Percentiles rank a stretch among this genome's conserved stretches.
Conservation (phyloP, 257 asterid genomes). For the Penstemon barbatus region DNA sequence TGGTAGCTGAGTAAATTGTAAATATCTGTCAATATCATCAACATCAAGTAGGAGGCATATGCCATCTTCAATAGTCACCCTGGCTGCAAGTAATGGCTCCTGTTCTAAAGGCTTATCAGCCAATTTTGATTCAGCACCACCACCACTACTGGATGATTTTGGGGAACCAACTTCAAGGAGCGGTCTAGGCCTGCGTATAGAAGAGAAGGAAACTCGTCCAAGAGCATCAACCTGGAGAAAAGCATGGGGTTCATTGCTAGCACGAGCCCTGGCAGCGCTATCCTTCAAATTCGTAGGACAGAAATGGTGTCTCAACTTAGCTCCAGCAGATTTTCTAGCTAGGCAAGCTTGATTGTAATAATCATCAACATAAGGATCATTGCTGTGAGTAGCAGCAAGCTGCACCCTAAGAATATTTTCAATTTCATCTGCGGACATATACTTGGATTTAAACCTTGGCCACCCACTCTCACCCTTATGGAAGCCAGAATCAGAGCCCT, state of each 20-base stretch:
- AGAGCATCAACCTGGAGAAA: conserved; percentile 96
- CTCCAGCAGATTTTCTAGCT: conserved; percentile 66
- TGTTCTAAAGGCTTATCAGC: conserved; percentile 86
- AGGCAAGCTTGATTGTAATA: conserved; percentile 93
- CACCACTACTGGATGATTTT: conserved; percentile 46
- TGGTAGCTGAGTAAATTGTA: conserved; percentile 67
- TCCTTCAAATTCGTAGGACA: conserved; percentile 74
- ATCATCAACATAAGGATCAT: conserved; percentile 89
- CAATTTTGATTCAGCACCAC: conserved; percentile 48
- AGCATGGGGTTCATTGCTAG: conserved; percentile 76
- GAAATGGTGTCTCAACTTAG: conserved; percentile 81
- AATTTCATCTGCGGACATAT: conserved; percentile 80
- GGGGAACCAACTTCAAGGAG: conserved; percentile 88
- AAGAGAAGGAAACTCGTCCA: conserved; percentile 84
- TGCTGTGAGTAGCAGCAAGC: conserved; percentile 89
- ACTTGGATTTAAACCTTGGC: conserved; percentile 78
- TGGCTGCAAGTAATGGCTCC: conserved; percentile 98
- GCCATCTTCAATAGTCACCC: conserved; percentile 91
- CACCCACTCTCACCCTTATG: conserved; percentile 55
- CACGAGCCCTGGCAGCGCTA: conserved; percentile 57
- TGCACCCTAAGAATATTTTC: conserved; percentile 84
- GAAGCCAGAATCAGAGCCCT: conserved; percentile 46
- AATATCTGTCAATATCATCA: conserved; percentile 84
- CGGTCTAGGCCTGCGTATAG: conserved; percentile 93
- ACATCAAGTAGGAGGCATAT: conserved; percentile 78